Evolutionary conservation across 495 filamentous ascomycete genomes (phyloP).

Genomic region (Daldinia bambusicola): DNA sequence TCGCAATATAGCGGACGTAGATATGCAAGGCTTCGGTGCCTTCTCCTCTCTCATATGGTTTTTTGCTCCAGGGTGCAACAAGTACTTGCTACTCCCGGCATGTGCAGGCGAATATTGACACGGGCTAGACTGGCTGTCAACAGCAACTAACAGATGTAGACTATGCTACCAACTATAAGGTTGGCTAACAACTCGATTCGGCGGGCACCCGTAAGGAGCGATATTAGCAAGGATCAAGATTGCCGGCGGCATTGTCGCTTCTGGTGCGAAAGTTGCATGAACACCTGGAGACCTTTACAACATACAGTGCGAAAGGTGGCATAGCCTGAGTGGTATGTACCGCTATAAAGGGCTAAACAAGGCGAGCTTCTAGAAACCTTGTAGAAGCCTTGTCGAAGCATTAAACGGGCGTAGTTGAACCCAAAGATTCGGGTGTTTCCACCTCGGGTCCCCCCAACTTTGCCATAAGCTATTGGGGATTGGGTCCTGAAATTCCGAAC

Average conservation of each 20-base stretch:
- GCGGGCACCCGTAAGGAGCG: constrained; percentile 13
- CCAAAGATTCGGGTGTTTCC: constrained; percentile 40
- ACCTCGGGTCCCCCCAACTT: constrained; percentile 16
- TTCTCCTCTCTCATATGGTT: constrained; percentile 37
- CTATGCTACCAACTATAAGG: neutral
- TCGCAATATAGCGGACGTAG: constrained; percentile 30
- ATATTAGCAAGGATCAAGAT: constrained; percentile 15
- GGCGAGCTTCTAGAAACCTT: constrained; percentile 45
- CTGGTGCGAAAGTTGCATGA: constrained; percentile 23
- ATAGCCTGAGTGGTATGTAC: constrained; percentile 5
- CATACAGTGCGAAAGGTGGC: constrained; percentile 27
- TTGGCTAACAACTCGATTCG: neutral
- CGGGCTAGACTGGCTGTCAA: constrained; percentile 10
- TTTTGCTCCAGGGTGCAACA: constrained; percentile 22
- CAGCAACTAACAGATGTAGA: neutral
- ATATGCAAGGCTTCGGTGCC: constrained; percentile 38
- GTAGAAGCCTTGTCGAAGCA: constrained; percentile 33
- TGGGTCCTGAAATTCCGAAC: constrained; percentile 34
- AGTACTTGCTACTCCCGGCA: constrained; percentile 43
- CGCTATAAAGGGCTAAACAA: constrained; percentile 22
- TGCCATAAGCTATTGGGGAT: constrained; percentile 26
- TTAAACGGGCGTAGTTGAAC: constrained; percentile 36
- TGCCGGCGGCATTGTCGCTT: constrained; percentile 17
- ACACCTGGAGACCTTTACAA: constrained; percentile 20
- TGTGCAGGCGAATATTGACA: constrained; percentile 38